phyloP scores from a whole-genome alignment of 441 rosid genomes.

The Eruca vesicaria region DNA sequence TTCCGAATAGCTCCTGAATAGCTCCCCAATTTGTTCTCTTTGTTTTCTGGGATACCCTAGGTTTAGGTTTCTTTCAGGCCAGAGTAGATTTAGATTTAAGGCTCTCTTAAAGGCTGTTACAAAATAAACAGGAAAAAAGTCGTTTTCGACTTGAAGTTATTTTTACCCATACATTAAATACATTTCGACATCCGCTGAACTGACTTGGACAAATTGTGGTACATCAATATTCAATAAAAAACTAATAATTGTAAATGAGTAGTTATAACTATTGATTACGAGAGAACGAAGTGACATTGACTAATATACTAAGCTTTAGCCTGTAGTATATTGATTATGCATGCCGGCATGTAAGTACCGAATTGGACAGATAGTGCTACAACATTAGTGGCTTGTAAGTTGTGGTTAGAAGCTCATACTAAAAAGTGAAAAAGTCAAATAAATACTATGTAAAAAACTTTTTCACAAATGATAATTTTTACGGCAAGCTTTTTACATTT shows the following conservation, averaged over 20 bases:
- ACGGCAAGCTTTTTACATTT: neutral
- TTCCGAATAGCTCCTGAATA: too few species aligned
- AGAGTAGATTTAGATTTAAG: neutral
- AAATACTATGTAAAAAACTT: neutral
- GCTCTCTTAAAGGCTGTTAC: neutral
- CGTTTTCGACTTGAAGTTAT: neutral
- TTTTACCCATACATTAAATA: neutral
- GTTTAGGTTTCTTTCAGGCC: neutral
- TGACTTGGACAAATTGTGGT: neutral
- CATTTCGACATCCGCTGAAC: neutral
- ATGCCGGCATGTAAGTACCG: neutral
- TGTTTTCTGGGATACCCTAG: neutral
- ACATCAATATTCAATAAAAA: neutral
- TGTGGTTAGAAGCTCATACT: neutral
- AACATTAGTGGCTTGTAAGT: neutral
- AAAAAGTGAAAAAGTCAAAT: neutral
- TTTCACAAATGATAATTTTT: neutral
- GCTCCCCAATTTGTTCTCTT: too few species aligned
- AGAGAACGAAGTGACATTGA: neutral
- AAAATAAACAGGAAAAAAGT: neutral
- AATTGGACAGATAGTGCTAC: neutral
- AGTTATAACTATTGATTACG: neutral
- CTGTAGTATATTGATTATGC: neutral
- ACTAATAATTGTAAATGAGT: neutral
- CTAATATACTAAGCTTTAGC: neutral